Base-by-base conservation (phyloP, 2,329 filamentous ascomycete genomes). In the Epichloe sylvatica region DNA sequence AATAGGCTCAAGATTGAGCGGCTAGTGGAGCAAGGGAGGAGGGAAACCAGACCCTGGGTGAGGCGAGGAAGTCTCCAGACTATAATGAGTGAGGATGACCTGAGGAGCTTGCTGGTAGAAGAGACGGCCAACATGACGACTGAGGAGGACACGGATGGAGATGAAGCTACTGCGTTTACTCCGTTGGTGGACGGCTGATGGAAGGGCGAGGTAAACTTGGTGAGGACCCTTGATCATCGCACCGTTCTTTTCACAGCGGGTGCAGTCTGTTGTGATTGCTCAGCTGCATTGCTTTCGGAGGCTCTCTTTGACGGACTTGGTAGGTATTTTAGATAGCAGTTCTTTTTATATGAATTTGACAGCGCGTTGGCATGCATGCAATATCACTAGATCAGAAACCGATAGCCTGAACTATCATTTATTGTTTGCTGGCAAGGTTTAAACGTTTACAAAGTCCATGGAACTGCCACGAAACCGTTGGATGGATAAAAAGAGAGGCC, bases 1-100 rank as follows among this genome's bases (percentile, higher is more conserved):
- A 98, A 98, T 62, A 71, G 92, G 46, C 77, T 96, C 56, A 87
- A 86, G 59, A 73, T 96, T 8, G 92, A 98, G 68, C 75, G 82
- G 46, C 57, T 75, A 45, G 73, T 84, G n/a, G 79, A 83, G 59
- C 64, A 69, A 53, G 81, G 79, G 1, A 66, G 80, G 17, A 64
- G 69, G 46, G 74, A 76, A 60, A 78, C 77, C 36, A 64, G 76
- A 50, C 65, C 69, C 3, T 68, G 69, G 55, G 60, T 68, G 12
- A 60, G 75, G 48, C 62, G 74, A 49, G 73, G 73, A 4, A 77
- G 75, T 50, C 71, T 80, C 38, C 76, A 81, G 60, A 78, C 74
- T 37, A 77, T 82, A 7, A 61, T 81, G 38, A 80, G 76, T 53
- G 76, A 80, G 55, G 78, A 81, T 47, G 77, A 82, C 53, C 58